Evolutionary conservation across 345 rosid species (phyloP).

Genomic region (Arabidopsis arenosa): DNA sequence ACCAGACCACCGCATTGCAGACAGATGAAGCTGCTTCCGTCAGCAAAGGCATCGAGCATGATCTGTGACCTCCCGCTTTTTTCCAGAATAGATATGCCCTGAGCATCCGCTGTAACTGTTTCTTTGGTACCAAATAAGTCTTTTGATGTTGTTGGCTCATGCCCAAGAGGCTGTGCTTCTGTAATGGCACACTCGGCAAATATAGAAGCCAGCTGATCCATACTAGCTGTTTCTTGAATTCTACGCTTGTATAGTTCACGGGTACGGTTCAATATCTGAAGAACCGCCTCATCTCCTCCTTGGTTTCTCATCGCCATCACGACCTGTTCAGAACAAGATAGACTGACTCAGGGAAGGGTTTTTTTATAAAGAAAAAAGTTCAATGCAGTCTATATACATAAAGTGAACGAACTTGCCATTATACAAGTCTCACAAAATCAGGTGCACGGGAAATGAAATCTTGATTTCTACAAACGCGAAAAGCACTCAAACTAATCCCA

Average conservation of each 20-base stretch:
- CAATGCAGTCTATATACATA: neutral
- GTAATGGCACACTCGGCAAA: conserved; percentile 93
- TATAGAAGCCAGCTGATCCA: conserved; percentile 84
- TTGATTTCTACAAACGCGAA: conserved; percentile 9
- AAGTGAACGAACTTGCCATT: conserved; percentile 21
- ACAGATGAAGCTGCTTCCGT: conserved; percentile 95
- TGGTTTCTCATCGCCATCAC: conserved; percentile 69
- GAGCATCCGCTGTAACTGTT: conserved; percentile 47
- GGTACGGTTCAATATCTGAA: conserved; percentile 66
- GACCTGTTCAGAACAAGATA: conserved; percentile 58
- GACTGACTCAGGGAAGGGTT: conserved; percentile 17
- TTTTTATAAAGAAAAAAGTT: neutral
- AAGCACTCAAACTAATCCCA: neutral
- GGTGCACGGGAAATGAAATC: neutral
- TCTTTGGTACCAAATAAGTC: conserved; percentile 28
- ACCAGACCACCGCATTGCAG: conserved; percentile 95
- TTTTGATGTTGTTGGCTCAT: conserved; percentile 44
- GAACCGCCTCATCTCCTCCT: conserved; percentile 88
- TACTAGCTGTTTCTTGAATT: conserved; percentile 59
- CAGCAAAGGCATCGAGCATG: conserved; percentile 85
- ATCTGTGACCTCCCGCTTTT: conserved; percentile 83
- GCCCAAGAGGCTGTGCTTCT: conserved; percentile 66
- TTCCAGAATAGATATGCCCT: conserved; percentile 71
- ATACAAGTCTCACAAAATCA: neutral
- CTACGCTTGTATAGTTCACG: conserved; percentile 67